These are phyloP conservation scores for Ogataea ramenticola DNA, from an alignment of 805 yeast genomes.

Conservation along the genomic window DNA sequence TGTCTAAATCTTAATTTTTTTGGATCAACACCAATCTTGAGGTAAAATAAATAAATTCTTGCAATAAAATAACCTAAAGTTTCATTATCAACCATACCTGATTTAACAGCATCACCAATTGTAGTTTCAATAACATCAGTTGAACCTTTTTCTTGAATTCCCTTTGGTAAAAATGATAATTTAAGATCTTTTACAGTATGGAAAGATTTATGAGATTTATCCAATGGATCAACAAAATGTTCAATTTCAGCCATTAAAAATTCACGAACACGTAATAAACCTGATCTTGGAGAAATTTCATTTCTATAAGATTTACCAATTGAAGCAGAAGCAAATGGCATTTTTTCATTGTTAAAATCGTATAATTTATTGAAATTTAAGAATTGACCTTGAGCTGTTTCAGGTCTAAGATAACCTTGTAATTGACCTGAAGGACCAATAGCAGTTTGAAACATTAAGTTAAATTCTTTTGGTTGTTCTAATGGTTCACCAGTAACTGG, in stretches of 20 bases:
- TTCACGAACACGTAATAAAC: conserved; percentile 95
- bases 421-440: conserved; percentile 97
- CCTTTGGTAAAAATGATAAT: conserved; percentile 78
- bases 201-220: conserved; percentile 80
- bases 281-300: conserved; percentile 98
- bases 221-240: conserved; percentile 91
- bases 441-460: conserved; percentile 98
- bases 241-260: conserved; percentile 99
- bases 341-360: conserved; percentile 90
- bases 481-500: conserved; percentile 84
- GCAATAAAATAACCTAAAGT: conserved; percentile 96
- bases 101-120: conserved; percentile 83
- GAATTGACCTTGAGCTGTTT: conserved; percentile 99
- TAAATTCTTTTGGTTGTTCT: conserved; percentile 91
- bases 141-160: conserved; percentile 79
- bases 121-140: conserved; percentile 58
- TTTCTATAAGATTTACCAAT: conserved; percentile 98
- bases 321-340: conserved; percentile 99
- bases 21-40: conserved; percentile 85
- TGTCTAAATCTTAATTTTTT: conserved; percentile 90
- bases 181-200: conserved; percentile 64
- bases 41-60: conserved; percentile 79
- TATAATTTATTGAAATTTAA: conserved; percentile 88
- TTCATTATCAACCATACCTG: conserved; percentile 91
- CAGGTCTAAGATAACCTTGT: conserved; percentile 95